Evolutionary conservation across 257 asterid genomes (phyloP).

Genomic region (Marsdenia floribunda): DNA sequence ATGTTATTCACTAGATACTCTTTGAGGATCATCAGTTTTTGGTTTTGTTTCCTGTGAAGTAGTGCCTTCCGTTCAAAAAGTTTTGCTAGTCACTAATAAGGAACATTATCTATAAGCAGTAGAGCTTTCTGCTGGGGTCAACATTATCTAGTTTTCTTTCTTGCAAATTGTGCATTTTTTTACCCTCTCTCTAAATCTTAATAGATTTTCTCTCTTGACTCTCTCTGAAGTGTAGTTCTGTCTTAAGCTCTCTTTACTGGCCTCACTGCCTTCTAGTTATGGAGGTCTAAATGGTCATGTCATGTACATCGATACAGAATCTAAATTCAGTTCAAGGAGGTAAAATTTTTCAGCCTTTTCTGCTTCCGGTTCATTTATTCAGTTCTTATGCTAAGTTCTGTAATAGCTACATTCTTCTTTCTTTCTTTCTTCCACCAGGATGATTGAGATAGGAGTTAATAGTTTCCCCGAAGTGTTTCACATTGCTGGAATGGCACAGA

Average conservation of each 20-base stretch:
- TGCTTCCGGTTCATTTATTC: conserved; percentile 9
- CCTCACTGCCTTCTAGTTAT: conserved; percentile 60
- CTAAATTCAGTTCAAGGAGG: conserved; percentile 87
- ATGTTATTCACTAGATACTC: neutral
- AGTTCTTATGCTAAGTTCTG: conserved; percentile 1
- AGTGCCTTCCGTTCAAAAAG: neutral
- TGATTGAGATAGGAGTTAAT: conserved; percentile 73
- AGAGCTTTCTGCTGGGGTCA: neutral
- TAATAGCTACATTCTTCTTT: neutral
- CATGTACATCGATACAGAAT: conserved; percentile 81
- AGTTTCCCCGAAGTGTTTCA: conserved; percentile 80
- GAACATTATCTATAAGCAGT: neutral
- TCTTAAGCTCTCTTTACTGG: conserved; percentile 73
- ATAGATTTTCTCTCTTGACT: conserved; percentile 3
- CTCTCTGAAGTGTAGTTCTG: conserved; percentile 49
- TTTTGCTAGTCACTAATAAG: neutral
- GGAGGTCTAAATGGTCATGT: conserved; percentile 83
- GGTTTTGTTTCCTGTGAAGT: neutral
- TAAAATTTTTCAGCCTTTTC: conserved; percentile 15
- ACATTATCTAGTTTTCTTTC: neutral
- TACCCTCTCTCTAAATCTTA: conserved; percentile 5
- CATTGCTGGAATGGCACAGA: conserved; percentile 62
- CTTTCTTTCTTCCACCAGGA: conserved; percentile 38
- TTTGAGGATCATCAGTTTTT: neutral
- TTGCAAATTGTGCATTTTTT: conserved; percentile 17